Evolutionary conservation across 148 eudicot species (phyloP).

Genomic region (Chenopodium quinoa): DNA sequence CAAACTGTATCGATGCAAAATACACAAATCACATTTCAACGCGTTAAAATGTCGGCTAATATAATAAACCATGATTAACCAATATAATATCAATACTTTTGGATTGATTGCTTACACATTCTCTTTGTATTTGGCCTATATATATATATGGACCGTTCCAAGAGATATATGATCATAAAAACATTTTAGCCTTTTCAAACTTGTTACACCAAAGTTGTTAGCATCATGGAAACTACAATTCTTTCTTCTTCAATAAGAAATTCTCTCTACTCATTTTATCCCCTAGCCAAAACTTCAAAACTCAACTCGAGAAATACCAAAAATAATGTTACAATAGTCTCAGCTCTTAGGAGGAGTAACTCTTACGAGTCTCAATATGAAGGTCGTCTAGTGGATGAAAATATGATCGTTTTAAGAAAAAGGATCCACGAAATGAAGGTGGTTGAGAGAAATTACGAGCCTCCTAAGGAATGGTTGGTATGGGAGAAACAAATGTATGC

Average conservation of each 20-base stretch:
- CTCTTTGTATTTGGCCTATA: slow-evolving; percentile 2
- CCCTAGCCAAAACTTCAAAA: slow-evolving; percentile 4
- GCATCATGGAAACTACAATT: slow-evolving; percentile 5
- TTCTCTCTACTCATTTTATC: background rate
- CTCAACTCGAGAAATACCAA: slow-evolving; percentile 3
- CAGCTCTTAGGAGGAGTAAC: slow-evolving; percentile 30
- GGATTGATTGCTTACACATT: background rate
- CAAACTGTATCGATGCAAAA: slow-evolving; percentile 12
- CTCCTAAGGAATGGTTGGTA: slow-evolving; percentile 47
- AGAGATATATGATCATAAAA: background rate
- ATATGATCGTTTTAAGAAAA: slow-evolving; percentile 44
- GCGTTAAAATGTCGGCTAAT: background rate
- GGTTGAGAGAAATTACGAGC: slow-evolving; percentile 37
- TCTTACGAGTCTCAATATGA: slow-evolving; percentile 29
- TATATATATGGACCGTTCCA: background rate
- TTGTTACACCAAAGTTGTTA: background rate
- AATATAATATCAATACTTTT: background rate
- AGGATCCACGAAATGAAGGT: slow-evolving; percentile 50
- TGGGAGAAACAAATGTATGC: slow-evolving; percentile 53
- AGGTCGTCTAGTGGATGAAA: slow-evolving; percentile 41
- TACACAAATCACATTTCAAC: slow-evolving; percentile 13
- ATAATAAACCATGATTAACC: background rate
- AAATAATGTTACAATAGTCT: background rate
- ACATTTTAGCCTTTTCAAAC: background rate
- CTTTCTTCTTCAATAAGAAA: slow-evolving; percentile 7